Evolutionary conservation across 78 protist genomes (phyloP).

Genomic region (Anaeramoeba ignava): DNA sequence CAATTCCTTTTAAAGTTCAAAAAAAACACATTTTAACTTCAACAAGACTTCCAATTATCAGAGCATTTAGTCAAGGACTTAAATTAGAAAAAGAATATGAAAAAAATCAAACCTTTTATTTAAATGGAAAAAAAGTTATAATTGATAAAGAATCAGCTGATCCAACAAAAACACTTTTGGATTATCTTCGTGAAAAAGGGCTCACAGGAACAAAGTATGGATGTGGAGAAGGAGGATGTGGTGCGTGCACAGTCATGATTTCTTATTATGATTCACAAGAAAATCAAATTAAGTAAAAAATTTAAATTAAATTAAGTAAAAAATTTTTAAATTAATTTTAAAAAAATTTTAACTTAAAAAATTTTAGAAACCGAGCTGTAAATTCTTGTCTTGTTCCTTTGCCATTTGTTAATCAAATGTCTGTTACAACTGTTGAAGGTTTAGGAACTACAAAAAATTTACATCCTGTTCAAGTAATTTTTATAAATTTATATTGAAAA

Average conservation of each 20-base stretch:
- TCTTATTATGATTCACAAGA: slow-evolving; percentile 15
- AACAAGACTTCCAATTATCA: too few species aligned
- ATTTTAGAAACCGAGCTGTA: neutral
- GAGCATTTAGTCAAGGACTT: too few species aligned
- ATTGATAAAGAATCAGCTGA: neutral
- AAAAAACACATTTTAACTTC: too few species aligned
- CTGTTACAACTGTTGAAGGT: slow-evolving; percentile 1
- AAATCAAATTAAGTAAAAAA: neutral
- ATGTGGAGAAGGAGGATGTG: slow-evolving; percentile 89
- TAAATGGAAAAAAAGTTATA: neutral
- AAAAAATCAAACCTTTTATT: too few species aligned
- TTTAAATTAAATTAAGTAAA: too few species aligned
- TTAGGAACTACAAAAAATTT: neutral
- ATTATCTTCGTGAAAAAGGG: slow-evolving; percentile 17
- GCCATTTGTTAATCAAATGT: neutral
- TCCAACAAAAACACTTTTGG: slow-evolving; percentile 13
- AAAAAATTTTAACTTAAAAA: too few species aligned
- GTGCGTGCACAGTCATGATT: slow-evolving; percentile 82
- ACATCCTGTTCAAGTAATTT: neutral
- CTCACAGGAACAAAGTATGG: slow-evolving; percentile 75
- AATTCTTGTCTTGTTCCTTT: neutral
- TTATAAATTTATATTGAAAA: neutral
- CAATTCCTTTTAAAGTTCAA: too few species aligned
- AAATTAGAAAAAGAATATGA: too few species aligned
- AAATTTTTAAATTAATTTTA: too few species aligned